Base-by-base conservation (phyloP, 108 stramenopile species). In the Pseudonitzschia pungens region DNA sequence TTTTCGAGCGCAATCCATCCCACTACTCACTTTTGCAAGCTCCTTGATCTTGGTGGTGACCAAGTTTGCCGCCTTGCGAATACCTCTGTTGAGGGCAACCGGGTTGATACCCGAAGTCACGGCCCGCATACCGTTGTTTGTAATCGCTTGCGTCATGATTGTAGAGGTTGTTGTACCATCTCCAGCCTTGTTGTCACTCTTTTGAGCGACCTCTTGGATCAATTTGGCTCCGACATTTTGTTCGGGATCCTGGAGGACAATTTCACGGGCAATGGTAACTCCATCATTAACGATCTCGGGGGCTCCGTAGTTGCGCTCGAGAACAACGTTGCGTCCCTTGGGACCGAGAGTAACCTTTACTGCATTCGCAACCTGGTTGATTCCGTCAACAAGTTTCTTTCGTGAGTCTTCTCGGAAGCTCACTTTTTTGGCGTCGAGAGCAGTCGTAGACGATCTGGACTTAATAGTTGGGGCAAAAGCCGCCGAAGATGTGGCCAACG, bases 241-340 rank as follows among this genome's bases (percentile, higher is more conserved):
- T 81, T 96, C 96, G 10, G 96, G 97, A 72, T 98, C 96, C 52
- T 77, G 68, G 42, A 98, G 82, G 22, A 65, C 62, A 72, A 98
- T 97, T 72, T 92, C 93, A 16, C 89, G 76, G 43, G 97, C 97
- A 76, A 98, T 98, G 33, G 97, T 98, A 56, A 98, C 97, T 24
- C 96, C 98, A 73, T 97, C 98, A 76, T 97, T 97, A 40, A 97
- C 96, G 77, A 98, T 97, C 72, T 98, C 96, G 28, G 98, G 98
- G 18, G 95, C 95, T 33, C 96, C 97, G 77, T 98, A 98, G 69
- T 90, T 87, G 0, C 96, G 88, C 72, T 98, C 97, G 28, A 98
- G 83, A 53, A 98, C 97, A 28, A 98, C 97, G 70, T 98, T 98
- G 54, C 97, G 86, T 59, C 97, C 97, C 86, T 98, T 98, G 28